Base-by-base conservation (phyloP, 257 asterid genomes). In the Osmanthus fragrans region DNA sequence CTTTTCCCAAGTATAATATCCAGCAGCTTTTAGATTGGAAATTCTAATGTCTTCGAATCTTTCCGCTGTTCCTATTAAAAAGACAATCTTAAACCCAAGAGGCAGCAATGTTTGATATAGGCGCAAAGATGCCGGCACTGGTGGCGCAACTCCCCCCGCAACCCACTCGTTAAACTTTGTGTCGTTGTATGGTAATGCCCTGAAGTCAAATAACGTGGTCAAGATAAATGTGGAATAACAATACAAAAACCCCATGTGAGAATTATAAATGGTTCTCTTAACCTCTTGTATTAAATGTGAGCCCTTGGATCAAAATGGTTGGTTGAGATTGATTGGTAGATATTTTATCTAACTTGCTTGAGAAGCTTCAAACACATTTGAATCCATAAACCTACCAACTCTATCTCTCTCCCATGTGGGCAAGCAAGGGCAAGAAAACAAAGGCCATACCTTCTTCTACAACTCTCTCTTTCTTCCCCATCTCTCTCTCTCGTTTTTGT, bases 151-250 rank as follows among this genome's bases (percentile, higher is more conserved):
- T 18, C 86, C 96, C 80, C 85, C 85, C 32, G 65, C 75, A 21
- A 82, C 70, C 96, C 94, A 89, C 39, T 39, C 84, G 60, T 81
- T 29, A 72, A 89, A 89, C 56, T 23, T 76, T 11, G 90, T 81
- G 1, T 8, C 70, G 36, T 87, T 89, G 64, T 73, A 86, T 2
- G 88, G 73, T 54, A 79, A 13, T 29, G 89, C 87, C 76, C 92
- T 89, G 78, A 68, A 45, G n/a, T n/a, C 13, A 7, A 60, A 60
- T 60, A 18, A 54, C 2, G 1, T 16, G 23, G 4, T 54, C 9
- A 18, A 19, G 64, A 54, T 18, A 54, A 56, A 54, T 54, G 25
- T 19, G 3, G 25, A 15, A 54, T 18, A 54, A 54, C 25, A 54
- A 18, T 54, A 54, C 64, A 5, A 18, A 6, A 47, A 47, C 4